phyloP scores from a whole-genome alignment of 768 basidiomycete species.

The Leccinum arenicola region DNA sequence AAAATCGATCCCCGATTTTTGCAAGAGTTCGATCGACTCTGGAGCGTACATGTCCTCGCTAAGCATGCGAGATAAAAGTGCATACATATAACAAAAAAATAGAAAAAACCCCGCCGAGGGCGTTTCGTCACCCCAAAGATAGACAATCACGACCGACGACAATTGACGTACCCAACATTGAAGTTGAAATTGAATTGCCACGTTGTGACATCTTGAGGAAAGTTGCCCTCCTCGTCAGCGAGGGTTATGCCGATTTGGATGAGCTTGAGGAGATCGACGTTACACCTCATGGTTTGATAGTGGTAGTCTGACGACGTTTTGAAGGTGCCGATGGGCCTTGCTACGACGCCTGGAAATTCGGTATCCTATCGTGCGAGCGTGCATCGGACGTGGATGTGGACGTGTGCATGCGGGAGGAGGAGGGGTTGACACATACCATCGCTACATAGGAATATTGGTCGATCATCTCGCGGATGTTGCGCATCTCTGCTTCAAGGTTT shows the following conservation, averaged over 20 bases:
- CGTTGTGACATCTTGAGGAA: slow-evolving; percentile 85
- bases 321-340: slow-evolving; percentile 93
- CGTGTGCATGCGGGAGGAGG: neutral
- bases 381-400: slow-evolving; percentile 4
- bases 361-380: slow-evolving; percentile 68
- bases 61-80: neutral
- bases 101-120: neutral
- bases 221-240: slow-evolving; percentile 90
- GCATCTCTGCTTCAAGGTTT: slow-evolving; percentile 92
- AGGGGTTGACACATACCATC: slow-evolving; percentile 61
- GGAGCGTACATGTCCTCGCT: slow-evolving; percentile 99
- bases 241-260: slow-evolving; percentile 97
- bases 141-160: neutral
- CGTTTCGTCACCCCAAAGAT: neutral
- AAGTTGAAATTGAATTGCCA: slow-evolving; percentile 99
- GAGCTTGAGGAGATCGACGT: slow-evolving; percentile 96
- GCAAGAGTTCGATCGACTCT: slow-evolving; percentile 92
- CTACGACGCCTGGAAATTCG: slow-evolving; percentile 98
- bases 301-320: slow-evolving; percentile 98
- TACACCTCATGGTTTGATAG: slow-evolving; percentile 99
- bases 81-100: neutral
- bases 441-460: slow-evolving; percentile 93
- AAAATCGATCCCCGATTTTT: slow-evolving; percentile 96
- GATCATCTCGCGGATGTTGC: slow-evolving; percentile 78
- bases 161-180: slow-evolving; percentile 65